Percentiles rank a stretch among this genome's conserved stretches.
Evolutionary conservation across 306 rosid genomes (phyloP).

Genomic region (Begonia masoniana): DNA sequence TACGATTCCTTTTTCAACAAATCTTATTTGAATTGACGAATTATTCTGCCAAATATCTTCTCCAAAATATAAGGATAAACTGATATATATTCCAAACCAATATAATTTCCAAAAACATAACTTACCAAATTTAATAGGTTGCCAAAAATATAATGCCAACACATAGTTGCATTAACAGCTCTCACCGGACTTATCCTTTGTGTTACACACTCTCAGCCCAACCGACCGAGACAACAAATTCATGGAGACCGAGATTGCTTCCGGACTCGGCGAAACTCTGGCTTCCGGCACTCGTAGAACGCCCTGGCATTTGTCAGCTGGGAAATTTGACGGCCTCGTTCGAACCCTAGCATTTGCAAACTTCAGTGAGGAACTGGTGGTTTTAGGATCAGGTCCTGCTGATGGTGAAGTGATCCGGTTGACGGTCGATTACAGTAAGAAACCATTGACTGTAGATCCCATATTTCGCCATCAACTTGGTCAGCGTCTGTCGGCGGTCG

Average conservation of each 20-base stretch:
- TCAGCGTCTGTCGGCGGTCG: slow-evolving; percentile 81
- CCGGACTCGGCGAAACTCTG: slow-evolving; percentile 94
- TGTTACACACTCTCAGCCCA: slow-evolving; percentile 72
- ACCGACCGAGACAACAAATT: slow-evolving; percentile 51
- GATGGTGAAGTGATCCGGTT: slow-evolving; percentile 75
- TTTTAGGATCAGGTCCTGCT: slow-evolving; percentile 64
- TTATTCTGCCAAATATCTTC: no score
- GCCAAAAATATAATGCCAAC: no score
- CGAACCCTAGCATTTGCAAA: slow-evolving; percentile 76
- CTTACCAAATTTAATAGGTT: no score
- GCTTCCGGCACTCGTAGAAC: slow-evolving; percentile 95
- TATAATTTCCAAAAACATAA: no score
- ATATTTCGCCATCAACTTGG: slow-evolving; percentile 63
- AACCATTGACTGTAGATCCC: slow-evolving; percentile 60
- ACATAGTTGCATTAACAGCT: no score
- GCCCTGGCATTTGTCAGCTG: slow-evolving; percentile 76
- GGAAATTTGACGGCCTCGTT: slow-evolving; percentile 72
- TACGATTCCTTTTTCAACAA: no score
- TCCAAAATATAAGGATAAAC: no score
- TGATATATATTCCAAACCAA: no score
- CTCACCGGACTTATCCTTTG: slow-evolving; percentile 88
- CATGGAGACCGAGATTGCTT: slow-evolving; percentile 88
- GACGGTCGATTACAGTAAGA: slow-evolving; percentile 89
- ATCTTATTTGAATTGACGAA: no score
- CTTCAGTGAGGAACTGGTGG: slow-evolving; percentile 79